Evolutionary conservation across 78 protist genomes (phyloP), one percentile per base, ranked within the genome.

Genomic region (Dictyostelium brefeldianum): DNA sequence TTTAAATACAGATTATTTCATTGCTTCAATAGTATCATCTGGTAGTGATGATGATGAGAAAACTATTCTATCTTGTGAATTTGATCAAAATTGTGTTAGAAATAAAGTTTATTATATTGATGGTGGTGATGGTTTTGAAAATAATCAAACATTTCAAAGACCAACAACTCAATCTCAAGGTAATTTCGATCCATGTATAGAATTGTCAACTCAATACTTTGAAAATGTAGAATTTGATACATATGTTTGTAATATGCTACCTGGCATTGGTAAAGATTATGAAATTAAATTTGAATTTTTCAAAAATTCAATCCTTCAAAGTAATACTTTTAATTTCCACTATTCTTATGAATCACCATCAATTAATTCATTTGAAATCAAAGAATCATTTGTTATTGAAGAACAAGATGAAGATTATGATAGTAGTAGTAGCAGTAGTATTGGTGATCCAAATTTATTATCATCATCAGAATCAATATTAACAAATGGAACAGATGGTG

Each of bases 171-270:
- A 62, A 62, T 10, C 10, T 25, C 29, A 4, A 18, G 27, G 25
- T 25, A 62, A 25, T 62, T 62, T 62, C 11, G 71, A 62, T 11
- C 71, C 71, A 62, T 62, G 71, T 25, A 62, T 62, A n/a, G 71
- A 62, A 11, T 27, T 62, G n/a, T 10, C 12, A 0, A 25, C 41
- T 11, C 41, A 62, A 25, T 62, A 62, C 12, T 62, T 62, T 25
- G 71, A 62, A 22, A 62, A 62, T 62, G 71, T 62, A 62, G 41
- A 62, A n/a, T 62, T 62, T 27, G 71, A 62, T 62, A 62, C 71
- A 62, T 62, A 25, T 62, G 71, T 25, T 11, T 4, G 8, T 9
- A 62, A 4, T 25, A n/a, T n/a, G n/a, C n/a, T n/a, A n/a, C 71
- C 71, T 25, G 71, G 71, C 2, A 62, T 62, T 62, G 71, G 71